Evolutionary conservation across 306 rosid genomes (phyloP), one percentile per base, ranked within the genome.

Genomic region (Trifolium fragiferum): DNA sequence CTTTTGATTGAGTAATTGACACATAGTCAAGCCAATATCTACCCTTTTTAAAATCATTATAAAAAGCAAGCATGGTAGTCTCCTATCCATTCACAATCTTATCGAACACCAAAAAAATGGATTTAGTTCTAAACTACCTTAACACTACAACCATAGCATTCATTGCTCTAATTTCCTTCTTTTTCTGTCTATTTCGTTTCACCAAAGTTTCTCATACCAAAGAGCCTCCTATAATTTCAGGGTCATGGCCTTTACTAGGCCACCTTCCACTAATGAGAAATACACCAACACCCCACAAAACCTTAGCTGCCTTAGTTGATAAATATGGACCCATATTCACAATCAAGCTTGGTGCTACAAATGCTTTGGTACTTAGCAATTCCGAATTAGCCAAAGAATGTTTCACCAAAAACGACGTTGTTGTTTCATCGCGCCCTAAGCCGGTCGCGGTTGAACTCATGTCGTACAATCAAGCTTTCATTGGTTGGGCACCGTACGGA

Each of bases 181-280:
- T 7, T 64, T 54, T 72, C 8, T 64, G 19, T 32, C 61, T 78
- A 1, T 53, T 27, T 30, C 51, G 68, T 30, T 20, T n/a, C 21
- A 35, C 62, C 41, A 70, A 64, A 70, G 25, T 15, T 41, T 60
- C 40, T 47, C 61, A 62, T 46, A 35, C 3, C 0, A 80, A 30
- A 66, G 58, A 37, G 0, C 66, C 80, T 10, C 84, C 87, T 1
- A 6, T 2, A 16, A 66, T 68, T 1, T 4, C 61, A 0, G 82
- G 84, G 20, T 74, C 84, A 2, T 80, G 84, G 87, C 82, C 87
- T 10, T n/a, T 80, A 21, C 13, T 84, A 1, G 87, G 85, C 25
- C 87, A 84, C 37, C 72, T 84, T 9, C 59, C 21, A 1, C 41
- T 80, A 23, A 6, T 80, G 5, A 54, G 38, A 0, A 35, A 46